Base-by-base conservation (phyloP, 805 yeast species). In the Wickerhamiella lipophila region DNA sequence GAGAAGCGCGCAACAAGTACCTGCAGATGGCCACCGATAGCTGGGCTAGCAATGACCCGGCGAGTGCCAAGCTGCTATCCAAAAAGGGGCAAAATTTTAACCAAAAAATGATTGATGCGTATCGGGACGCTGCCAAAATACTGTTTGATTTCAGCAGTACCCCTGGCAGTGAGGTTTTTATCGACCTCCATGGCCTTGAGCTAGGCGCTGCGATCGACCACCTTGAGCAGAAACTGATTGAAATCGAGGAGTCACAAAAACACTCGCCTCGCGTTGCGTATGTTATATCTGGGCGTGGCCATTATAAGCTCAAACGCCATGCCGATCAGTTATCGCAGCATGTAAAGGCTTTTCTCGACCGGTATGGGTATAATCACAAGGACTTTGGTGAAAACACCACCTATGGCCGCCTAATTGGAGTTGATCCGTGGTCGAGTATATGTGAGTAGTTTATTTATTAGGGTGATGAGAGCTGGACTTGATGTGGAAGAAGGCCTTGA, bases 371-470 rank as follows among this genome's bases (percentile, higher is more conserved):
- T 49, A 62, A 63, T 47, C 67, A 66, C 60, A 63, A 64, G 23
- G 60, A 62, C n/a, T 61, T 64, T 42, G 63, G 64, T 26, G 63
- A 62, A 6, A 58, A 56, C 26, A 53, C 60, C 1, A 55, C 50
- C 16, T 67, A 56, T 49, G 74, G 74, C 1, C 59, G 65, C 6
- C 49, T 70, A 3, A 59, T 67, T n/a, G 72, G 66, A 11, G 57
- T 69, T 6, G 73, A 69, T 49, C 72, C 73, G 2, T 69, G 67
- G 68, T 40, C 43, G 25, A 23, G 43, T 23, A 40, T 40, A n/a
- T 40, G 30, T 22, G 38, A 32, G 38, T 32, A 32, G 38, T 32
- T n/a, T 32, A 32, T 32, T 32, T 32, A 32, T 32, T 6, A 15
- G 11, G 15, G 34, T n/a, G n/a, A n/a, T n/a, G n/a, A n/a, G n/a